Conservation (phyloP, 257 asterid genomes). For the Salvia splendens region DNA sequence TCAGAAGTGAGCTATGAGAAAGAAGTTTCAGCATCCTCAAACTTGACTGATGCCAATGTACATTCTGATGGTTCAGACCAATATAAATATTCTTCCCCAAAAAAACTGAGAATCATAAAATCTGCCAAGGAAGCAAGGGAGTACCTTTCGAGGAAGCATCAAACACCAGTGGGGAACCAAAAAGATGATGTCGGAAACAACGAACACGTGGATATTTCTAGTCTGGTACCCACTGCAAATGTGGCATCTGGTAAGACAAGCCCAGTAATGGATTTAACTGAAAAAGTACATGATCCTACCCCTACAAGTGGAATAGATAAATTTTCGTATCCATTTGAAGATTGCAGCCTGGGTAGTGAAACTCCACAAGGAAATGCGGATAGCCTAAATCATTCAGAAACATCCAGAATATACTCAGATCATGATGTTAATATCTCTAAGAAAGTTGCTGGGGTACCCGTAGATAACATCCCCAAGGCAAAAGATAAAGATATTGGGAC, state of each 20-base stretch:
- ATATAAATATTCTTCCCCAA: constrained; percentile 34
- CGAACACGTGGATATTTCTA: constrained; percentile 33
- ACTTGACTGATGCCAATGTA: constrained; percentile 32
- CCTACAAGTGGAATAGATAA: constrained; percentile 26
- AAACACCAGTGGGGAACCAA: constrained; percentile 34
- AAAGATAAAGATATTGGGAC: constrained; percentile 31
- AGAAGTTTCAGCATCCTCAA: constrained; percentile 32
- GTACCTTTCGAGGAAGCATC: constrained; percentile 62
- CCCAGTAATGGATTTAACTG: constrained; percentile 37
- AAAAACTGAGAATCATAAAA: constrained; percentile 59
- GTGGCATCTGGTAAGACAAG: constrained; percentile 28
- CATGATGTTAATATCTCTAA: constrained; percentile 33
- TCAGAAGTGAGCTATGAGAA: constrained; percentile 26
- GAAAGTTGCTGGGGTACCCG: constrained; percentile 12
- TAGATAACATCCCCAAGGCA: constrained; percentile 20
- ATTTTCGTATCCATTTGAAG: constrained; percentile 28
- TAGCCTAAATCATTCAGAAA: constrained; percentile 29
- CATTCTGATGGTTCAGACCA: constrained; percentile 34
- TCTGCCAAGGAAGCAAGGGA: constrained; percentile 85
- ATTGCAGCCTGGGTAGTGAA: constrained; percentile 28
- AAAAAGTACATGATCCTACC: constrained; percentile 28
- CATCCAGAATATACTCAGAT: constrained; percentile 35
- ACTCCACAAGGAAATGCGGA: constrained; percentile 35
- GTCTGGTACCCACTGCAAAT: constrained; percentile 27
- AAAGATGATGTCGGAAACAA: constrained; percentile 35